Conservation (phyloP, 2,329 filamentous ascomycete species). For the Cordyceps pruinosa region DNA sequence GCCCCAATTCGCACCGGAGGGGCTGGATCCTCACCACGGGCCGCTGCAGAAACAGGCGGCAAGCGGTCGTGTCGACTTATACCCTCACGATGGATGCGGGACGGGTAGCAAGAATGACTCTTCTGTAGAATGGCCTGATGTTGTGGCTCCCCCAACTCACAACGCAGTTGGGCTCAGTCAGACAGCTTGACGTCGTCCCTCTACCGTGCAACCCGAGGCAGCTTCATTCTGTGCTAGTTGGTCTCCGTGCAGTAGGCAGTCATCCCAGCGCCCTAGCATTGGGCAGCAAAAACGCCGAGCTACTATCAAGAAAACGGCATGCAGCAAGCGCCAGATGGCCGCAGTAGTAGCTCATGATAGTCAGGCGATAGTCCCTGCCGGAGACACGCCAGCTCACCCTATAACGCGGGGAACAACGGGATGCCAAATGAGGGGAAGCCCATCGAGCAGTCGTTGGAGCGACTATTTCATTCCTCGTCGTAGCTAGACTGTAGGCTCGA, state of each 20-base stretch:
- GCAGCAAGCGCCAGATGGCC: background rate
- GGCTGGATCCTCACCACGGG: background rate
- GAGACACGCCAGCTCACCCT: slow-evolving; percentile 1
- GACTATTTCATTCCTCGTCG: background rate
- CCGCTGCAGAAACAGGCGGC: background rate
- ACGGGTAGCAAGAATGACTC: no score
- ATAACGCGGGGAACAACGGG: slow-evolving; percentile 9
- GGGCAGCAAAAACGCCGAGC: slow-evolving; percentile 6
- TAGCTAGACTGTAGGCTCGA: no score
- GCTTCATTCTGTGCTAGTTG: background rate
- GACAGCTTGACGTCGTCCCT: no score
- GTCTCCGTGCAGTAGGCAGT: no score
- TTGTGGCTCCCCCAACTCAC: no score
- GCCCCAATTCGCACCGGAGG: background rate
- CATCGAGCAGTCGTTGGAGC: background rate
- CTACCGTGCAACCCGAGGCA: background rate
- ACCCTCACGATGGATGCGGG: no score
- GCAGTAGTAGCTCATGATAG: background rate
- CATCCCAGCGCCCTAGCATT: no score
- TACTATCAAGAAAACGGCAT: background rate
- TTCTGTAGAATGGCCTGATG: no score
- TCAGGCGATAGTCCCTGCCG: background rate
- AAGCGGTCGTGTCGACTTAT: background rate
- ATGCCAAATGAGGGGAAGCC: slow-evolving; percentile 7
- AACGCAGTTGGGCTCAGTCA: no score